Percentiles rank a stretch among this genome's conserved stretches.
Conservation (phyloP, 495 filamentous ascomycete genomes). For the Corynascus novoguineensis region DNA sequence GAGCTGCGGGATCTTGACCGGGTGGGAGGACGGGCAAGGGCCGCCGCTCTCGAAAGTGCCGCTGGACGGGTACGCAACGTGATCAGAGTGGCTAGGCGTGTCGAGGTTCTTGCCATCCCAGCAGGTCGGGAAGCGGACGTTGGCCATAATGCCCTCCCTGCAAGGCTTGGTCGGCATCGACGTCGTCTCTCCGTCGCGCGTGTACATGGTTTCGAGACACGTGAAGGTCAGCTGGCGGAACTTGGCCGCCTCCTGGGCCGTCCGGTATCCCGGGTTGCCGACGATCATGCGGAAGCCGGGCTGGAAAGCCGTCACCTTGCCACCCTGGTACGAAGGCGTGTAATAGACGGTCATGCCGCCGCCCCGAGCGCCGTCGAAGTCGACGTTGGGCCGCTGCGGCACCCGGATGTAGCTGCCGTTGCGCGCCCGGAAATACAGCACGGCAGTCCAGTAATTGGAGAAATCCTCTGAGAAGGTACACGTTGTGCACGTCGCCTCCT, state of each 20-base stretch:
- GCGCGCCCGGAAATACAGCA: constrained; percentile 34
- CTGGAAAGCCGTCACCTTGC: constrained; percentile 43
- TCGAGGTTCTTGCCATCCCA: constrained; percentile 33
- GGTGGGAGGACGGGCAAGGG: constrained; percentile 31
- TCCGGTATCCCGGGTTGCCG: constrained; percentile 51
- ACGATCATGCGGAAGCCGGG: constrained; percentile 68
- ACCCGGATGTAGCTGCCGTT: constrained; percentile 39
- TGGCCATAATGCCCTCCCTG: constrained; percentile 38
- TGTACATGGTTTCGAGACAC: constrained; percentile 31
- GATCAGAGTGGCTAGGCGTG: constrained; percentile 34
- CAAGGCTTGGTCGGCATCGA: constrained; percentile 32
- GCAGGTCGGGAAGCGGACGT: constrained; percentile 34
- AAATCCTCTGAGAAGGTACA: constrained; percentile 36
- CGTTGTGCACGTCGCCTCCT: constrained; percentile 32
- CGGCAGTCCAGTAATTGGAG: constrained; percentile 44
- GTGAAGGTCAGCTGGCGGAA: constrained; percentile 40
- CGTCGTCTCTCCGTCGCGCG: constrained; percentile 32
- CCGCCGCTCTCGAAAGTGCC: constrained; percentile 31
- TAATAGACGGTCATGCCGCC: constrained; percentile 46
- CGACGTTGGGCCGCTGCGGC: constrained; percentile 23
- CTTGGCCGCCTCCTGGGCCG: constrained; percentile 28
- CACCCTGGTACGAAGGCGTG: constrained; percentile 21
- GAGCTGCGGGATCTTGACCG: constrained; percentile 35
- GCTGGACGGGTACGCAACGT: constrained; percentile 35
- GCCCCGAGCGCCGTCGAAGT: constrained; percentile 20